A percentile compares a stretch with the other conserved stretches of the same genome.
Conservation (phyloP, 2,329 filamentous ascomycete species). For the Paecilomyces variotii region DNA sequence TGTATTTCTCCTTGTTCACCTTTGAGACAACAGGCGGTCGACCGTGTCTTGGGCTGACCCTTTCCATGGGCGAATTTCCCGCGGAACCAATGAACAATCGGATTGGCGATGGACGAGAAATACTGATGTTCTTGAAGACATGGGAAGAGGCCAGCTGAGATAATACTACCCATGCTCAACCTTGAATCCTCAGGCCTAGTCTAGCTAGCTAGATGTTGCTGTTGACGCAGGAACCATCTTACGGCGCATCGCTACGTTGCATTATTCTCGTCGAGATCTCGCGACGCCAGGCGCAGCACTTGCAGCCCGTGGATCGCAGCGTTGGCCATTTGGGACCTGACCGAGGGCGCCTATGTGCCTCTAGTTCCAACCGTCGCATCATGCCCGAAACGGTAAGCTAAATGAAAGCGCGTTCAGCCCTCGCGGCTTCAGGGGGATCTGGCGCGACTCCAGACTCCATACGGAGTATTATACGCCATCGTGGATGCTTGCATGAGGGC, state of each 20-base stretch:
- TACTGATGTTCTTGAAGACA: neutral
- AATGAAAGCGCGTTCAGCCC: neutral
- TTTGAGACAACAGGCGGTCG: neutral
- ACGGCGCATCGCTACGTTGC: neutral
- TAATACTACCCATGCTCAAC: neutral
- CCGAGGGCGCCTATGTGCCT: neutral
- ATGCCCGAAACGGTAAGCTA: neutral
- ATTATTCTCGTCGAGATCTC: neutral
- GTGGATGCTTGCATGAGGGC: too few species aligned
- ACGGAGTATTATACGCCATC: neutral
- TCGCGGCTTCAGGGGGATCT: neutral
- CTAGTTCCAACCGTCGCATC: neutral
- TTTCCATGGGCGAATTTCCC: neutral
- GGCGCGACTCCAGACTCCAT: neutral
- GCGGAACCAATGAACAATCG: neutral
- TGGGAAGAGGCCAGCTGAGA: neutral
- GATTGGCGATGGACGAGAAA: neutral
- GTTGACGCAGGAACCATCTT: neutral
- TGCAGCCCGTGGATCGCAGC: neutral
- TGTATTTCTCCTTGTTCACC: neutral
- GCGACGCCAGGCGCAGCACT: neutral
- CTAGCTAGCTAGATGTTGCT: neutral
- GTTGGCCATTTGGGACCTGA: neutral
- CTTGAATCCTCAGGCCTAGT: neutral
- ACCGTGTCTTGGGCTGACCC: neutral